Base-by-base conservation (phyloP, 441 rosid species). In the California macrophylla region DNA sequence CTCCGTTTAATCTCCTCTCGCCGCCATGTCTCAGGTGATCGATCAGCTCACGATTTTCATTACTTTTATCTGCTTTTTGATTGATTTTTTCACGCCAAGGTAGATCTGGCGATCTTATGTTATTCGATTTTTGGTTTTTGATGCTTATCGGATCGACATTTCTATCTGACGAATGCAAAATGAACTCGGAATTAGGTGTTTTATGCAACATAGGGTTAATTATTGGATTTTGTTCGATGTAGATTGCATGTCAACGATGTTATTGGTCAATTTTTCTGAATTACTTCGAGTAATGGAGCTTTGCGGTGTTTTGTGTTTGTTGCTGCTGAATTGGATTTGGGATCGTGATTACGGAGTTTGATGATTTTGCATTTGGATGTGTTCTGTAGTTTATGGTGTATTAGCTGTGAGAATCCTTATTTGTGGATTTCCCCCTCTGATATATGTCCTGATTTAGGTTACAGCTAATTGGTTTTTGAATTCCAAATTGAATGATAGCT, bases 21-120 rank as follows among this genome's bases (percentile, higher is more conserved):
- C 66, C 45, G 69, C 69, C 58, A 87, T 87, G 91, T 85, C 91
- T 74, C 91, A 85, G 91, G 91, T 85, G 65, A 50, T 1, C 30
- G 10, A 0, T 70, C 64, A 15, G 45, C 25, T 68, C 18, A 1
- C 8, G 30, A 56, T 24, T 50, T 10, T 28, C 0, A 21, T 16
- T 20, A 0, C 18, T 30, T 29, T 2, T 10, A 40, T 36, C n/a
- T n/a, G n/a, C n/a, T 21, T 23, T 21, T 28, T 61, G 42, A 5
- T 34, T 60, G 13, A 15, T 30, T 29, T 24, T 29, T n/a, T 26
- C 40, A 1, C 71, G 28, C 15, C 38, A 45, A 28, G 30, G 47
- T 20, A 20, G 65, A 66, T 68, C 66, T 68, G 58, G 3, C 40
- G 4, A 25, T 23, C 9, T 54, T 20, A 26, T 18, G 12, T 54